Percentiles rank a stretch among this genome's conserved stretches.
Evolutionary conservation across 2,329 filamentous ascomycete species (phyloP).

Genomic region (Aspergillus aculeatus): DNA sequence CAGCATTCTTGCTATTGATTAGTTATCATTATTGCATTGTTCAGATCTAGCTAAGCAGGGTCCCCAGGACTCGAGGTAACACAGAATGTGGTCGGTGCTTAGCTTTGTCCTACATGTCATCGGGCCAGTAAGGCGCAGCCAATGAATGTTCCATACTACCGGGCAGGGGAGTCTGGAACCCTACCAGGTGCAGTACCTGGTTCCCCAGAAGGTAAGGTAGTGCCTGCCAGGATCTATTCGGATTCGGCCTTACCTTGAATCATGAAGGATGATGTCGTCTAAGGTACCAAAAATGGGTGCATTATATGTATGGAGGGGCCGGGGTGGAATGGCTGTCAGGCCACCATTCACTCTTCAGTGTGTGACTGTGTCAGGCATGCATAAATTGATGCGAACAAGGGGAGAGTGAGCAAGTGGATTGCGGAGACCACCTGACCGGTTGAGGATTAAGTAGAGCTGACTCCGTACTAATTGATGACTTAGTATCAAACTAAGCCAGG

Average conservation of each 20-base stretch:
- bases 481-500: too few species aligned
- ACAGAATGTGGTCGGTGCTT: slow-evolving; percentile 15
- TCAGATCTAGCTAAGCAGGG: slow-evolving; percentile 7
- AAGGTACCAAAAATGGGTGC: background rate
- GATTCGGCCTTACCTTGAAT: too few species aligned
- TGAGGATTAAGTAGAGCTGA: background rate
- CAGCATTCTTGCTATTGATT: slow-evolving; percentile 6
- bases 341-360: background rate
- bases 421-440: slow-evolving; percentile 6
- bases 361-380: slow-evolving; percentile 11
- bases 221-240: too few species aligned
- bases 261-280: background rate
- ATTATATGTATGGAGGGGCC: background rate
- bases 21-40: background rate
- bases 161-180: slow-evolving; percentile 3
- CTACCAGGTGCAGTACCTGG: background rate
- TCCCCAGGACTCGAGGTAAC: background rate
- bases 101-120: slow-evolving; percentile 7
- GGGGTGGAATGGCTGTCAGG: background rate
- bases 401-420: slow-evolving; percentile 1
- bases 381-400: slow-evolving; percentile 1
- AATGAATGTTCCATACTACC: background rate
- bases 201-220: background rate
- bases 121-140: slow-evolving; percentile 5
- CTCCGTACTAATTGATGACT: too few species aligned